Evolutionary conservation across 108 stramenopile species (phyloP), one percentile per base, ranked within the genome.

Genomic region (Cyclotella cryptica): DNA sequence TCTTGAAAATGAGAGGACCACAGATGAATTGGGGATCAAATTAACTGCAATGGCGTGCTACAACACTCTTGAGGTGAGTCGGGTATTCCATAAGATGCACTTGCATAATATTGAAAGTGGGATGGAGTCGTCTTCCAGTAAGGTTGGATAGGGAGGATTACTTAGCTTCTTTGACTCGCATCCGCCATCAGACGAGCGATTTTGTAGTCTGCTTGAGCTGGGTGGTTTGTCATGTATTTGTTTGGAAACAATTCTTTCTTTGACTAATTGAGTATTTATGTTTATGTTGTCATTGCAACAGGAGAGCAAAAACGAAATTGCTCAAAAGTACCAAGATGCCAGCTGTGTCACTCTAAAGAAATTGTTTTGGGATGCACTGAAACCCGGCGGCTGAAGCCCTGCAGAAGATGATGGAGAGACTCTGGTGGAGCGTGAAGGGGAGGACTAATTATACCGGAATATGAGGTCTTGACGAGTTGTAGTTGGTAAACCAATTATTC

Each of bases 31-130:
- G 45, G 94, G 94, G 6, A 88, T 90, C 22, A 81, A 70, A 43
- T 44, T 96, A 10, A 87, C 89, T 26, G 94, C 94, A 53, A 89
- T 86, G 87, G 90, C 92, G 7, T 96, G 94, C 68, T 96, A 72
- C 53, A 84, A 96, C 62, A 93, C 92, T 3, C 60, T 41, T 22
- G 62, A 66, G 17, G 94, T 91, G 13, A 68, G 87, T 35, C 60
- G 80, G 18, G 91, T 92, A 26, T 93, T 93, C 71, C 72, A 87
- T 18, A 89, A 85, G 74, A 93, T 96, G 94, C 91, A 92, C 63
- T 28, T 87, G 54, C 64, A 62, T 51, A 86, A 87, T 67, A 53
- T 81, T 10, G 81, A 79, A 17, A 75, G 82, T 49, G 85, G 85
- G 30, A 69, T 67, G 41, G 69, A 59, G 46, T 55, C 24, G 51